These are phyloP conservation scores for Aspergillus sp. DNA, from an alignment of 2,329 filamentous ascomycete genomes.

Conservation along the genomic window DNA sequence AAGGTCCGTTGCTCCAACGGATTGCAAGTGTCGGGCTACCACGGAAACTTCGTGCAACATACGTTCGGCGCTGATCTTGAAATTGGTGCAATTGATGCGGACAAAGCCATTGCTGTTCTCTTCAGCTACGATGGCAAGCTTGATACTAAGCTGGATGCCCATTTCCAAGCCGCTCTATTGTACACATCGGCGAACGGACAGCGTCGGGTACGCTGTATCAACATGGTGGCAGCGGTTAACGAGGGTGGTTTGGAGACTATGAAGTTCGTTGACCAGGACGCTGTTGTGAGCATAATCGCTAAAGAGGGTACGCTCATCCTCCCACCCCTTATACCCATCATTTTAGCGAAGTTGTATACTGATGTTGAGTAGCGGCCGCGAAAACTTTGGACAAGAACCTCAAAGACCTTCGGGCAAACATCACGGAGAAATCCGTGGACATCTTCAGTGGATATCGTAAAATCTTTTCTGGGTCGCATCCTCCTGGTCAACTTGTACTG, in stretches of 20 bases:
- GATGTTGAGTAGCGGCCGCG: slow-evolving; percentile 62
- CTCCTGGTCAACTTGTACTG: slow-evolving; percentile 88
- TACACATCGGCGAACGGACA: slow-evolving; percentile 92
- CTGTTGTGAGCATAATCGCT: slow-evolving; percentile 81
- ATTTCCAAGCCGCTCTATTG: slow-evolving; percentile 92
- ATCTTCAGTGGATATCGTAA: slow-evolving; percentile 90
- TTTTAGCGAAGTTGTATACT: slow-evolving; percentile 18
- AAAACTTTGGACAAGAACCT: slow-evolving; percentile 74
- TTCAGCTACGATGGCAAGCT: slow-evolving; percentile 97
- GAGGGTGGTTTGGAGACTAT: slow-evolving; percentile 80
- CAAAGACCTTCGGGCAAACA: slow-evolving; percentile 78
- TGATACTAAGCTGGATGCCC: slow-evolving; percentile 93
- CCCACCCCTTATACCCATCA: neutral
- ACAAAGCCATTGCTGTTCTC: slow-evolving; percentile 87
- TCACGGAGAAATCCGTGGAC: slow-evolving; percentile 91
- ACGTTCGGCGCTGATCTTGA: slow-evolving; percentile 93
- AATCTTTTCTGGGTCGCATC: slow-evolving; percentile 82
- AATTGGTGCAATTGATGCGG: slow-evolving; percentile 86
- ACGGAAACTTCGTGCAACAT: slow-evolving; percentile 95
- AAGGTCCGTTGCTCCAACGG: slow-evolving; percentile 98
- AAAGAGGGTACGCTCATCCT: slow-evolving; percentile 65
- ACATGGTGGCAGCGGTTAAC: slow-evolving; percentile 88
- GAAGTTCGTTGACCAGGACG: slow-evolving; percentile 95
- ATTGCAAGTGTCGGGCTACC: slow-evolving; percentile 87
- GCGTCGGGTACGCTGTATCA: slow-evolving; percentile 86